Base-by-base conservation (phyloP, 306 rosid genomes). In the Sicyos edulis region DNA sequence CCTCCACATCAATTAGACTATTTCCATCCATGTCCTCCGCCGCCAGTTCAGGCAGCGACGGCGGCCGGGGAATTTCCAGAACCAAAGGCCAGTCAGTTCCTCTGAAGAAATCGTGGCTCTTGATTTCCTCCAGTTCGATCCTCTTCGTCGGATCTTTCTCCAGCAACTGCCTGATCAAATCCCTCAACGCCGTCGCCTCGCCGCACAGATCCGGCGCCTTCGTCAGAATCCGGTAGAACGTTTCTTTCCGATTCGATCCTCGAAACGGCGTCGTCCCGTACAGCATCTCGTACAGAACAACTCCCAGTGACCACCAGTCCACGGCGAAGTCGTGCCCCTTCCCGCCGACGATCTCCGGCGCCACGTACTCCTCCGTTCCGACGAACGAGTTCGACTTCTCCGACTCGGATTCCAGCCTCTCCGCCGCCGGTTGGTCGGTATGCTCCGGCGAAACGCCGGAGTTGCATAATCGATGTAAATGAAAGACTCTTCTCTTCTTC, bases 251-350 rank as follows among this genome's bases (percentile, higher is more conserved):
- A 51, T 88, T 88, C 0, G 70, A 16, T 0, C 98, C 91, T 20
- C 66, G 64, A 66, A 90, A 93, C 76, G 98, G 97, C 49, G 97
- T 90, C 80, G 26, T 45, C 0, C 97, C 98, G 10, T 88, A 90
- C 2, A 86, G 24, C 90, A 93, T 77, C 77, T 90, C 98, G 60
- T 93, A 85, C 7, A 93, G 82, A 34, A 93, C 74, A 0, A 90
- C 74, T 0, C 98, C 98, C 4, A 82, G 76, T 1, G 98, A 87
- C 98, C 98, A 93, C 98, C 98, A 93, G 80, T 93, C 98, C 12
- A 88, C 98, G 3, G 86, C 78, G 40, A 90, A 93, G 26, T 85
- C 77, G 59, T 93, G 98, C 7, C 97, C 98, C 8, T 77, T 10
- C 0, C 97, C 98, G 37, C 8, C 44, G 8, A 93, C 70, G 16